phyloP scores from a whole-genome alignment of 1,284 basidiomycete species.

The Gomphus bonarii region DNA sequence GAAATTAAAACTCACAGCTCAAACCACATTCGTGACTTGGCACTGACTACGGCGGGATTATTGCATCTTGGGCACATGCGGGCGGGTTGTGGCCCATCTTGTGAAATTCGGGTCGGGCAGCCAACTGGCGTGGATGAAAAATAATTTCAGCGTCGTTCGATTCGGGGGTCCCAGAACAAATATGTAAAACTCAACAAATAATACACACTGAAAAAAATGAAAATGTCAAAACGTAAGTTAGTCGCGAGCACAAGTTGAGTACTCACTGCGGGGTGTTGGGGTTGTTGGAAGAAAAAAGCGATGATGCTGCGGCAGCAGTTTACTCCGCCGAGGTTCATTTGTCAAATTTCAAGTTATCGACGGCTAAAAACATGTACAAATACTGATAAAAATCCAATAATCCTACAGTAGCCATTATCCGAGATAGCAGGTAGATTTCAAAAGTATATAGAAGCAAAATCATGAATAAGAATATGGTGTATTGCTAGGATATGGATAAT shows the following conservation, averaged over 20 bases:
- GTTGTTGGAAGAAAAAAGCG: not conserved
- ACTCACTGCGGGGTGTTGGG: too few species aligned
- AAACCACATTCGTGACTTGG: constrained; percentile 41
- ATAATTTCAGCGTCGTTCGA: not conserved
- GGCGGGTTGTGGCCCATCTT: constrained; percentile 30
- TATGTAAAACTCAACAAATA: constrained; percentile 28
- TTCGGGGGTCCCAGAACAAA: not conserved
- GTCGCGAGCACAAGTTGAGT: not conserved
- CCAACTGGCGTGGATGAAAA: constrained; percentile 29
- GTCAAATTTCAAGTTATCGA: not conserved
- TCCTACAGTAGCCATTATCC: not conserved
- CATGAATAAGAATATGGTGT: constrained; percentile 5
- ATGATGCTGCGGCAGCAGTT: not conserved
- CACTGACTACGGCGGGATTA: constrained; percentile 36
- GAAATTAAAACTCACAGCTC: constrained; percentile 28
- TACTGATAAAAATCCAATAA: not conserved
- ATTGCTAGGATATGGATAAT: not conserved
- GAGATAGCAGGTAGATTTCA: too few species aligned
- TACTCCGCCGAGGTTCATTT: not conserved
- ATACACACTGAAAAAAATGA: constrained; percentile 30
- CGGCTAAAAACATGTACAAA: not conserved
- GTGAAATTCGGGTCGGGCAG: constrained; percentile 34
- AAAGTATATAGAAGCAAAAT: not conserved
- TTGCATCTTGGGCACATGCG: constrained; percentile 40
- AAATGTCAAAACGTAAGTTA: too few species aligned